Evolutionary conservation across 441 rosid species (phyloP).

Genomic region (Bruguiera hainesii): DNA sequence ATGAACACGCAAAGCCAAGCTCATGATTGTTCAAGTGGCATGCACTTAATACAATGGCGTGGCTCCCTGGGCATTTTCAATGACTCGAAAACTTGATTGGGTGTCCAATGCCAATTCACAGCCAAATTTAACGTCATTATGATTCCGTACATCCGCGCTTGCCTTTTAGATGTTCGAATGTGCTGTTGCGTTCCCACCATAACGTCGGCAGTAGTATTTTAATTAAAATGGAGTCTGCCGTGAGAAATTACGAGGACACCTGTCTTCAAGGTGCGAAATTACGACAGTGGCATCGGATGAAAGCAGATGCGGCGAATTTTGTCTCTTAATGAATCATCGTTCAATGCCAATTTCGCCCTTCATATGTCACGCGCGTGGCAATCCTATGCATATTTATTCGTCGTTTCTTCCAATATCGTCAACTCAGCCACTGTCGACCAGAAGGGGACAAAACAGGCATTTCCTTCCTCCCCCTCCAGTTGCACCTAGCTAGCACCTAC

Average conservation of each 20-base stretch:
- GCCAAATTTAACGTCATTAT: no score
- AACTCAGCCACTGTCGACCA: not conserved
- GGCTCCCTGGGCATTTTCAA: no score
- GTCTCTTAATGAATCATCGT: no score
- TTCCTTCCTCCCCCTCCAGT: not conserved
- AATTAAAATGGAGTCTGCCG: not conserved
- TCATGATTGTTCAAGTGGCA: no score
- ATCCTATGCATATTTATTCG: no score
- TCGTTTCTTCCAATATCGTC: not conserved
- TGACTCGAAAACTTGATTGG: no score
- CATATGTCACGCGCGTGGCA: no score
- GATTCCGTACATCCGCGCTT: conserved; percentile 3
- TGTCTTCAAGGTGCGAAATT: not conserved
- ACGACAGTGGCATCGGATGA: not conserved
- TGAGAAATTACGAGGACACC: conserved; percentile 17
- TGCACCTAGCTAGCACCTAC: no score
- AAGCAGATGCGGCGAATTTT: not conserved
- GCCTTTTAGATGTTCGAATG: conserved; percentile 53
- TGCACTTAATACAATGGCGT: no score
- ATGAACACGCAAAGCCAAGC: no score
- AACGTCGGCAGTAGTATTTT: not conserved
- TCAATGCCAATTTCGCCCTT: no score
- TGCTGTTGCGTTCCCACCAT: conserved; percentile 20
- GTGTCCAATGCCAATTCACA: no score
- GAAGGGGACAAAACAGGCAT: conserved; percentile 22